A percentile compares a stretch with the other conserved stretches of the same genome.
Evolutionary conservation across 805 yeast species (phyloP).

Genomic region (Cyberlindnera nakhonratchasimensis): DNA sequence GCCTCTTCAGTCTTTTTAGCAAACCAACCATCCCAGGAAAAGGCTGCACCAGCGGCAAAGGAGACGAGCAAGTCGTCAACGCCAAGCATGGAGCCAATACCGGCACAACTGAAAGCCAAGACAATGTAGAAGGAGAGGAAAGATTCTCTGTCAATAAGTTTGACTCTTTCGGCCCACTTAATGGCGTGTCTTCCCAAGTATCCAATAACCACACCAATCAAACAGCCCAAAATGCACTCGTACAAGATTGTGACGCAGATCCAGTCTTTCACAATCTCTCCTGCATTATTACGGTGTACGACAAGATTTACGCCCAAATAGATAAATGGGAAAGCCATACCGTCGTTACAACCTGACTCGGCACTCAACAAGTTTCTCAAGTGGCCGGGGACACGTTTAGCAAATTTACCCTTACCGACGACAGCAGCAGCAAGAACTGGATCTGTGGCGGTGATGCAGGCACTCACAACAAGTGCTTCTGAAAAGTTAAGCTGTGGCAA

Average conservation of each 20-base stretch:
- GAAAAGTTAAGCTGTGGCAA: slow-evolving; percentile 72
- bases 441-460: slow-evolving; percentile 93
- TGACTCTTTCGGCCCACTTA: slow-evolving; percentile 64
- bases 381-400: slow-evolving; percentile 90
- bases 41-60: slow-evolving; percentile 91
- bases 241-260: slow-evolving; percentile 69
- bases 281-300: slow-evolving; percentile 59
- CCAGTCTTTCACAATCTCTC: slow-evolving; percentile 77
- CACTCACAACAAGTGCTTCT: slow-evolving; percentile 70
- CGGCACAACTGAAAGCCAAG: slow-evolving; percentile 80
- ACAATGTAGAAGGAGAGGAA: slow-evolving; percentile 82
- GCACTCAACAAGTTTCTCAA: slow-evolving; percentile 78
- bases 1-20: slow-evolving; percentile 78
- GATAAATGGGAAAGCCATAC: slow-evolving; percentile 94
- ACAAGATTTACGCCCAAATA: slow-evolving; percentile 64
- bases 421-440: slow-evolving; percentile 95
- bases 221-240: slow-evolving; percentile 76
- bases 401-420: slow-evolving; percentile 91
- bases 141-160: slow-evolving; percentile 82
- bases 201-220: slow-evolving; percentile 74
- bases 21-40: slow-evolving; percentile 92
- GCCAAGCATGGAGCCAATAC: slow-evolving; percentile 83
- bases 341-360: slow-evolving; percentile 89
- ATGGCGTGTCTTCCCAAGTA: slow-evolving; percentile 66
- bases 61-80: slow-evolving; percentile 86